Base-by-base conservation (phyloP, 2,329 filamentous ascomycete species). In the Colletotrichum camelliae region DNA sequence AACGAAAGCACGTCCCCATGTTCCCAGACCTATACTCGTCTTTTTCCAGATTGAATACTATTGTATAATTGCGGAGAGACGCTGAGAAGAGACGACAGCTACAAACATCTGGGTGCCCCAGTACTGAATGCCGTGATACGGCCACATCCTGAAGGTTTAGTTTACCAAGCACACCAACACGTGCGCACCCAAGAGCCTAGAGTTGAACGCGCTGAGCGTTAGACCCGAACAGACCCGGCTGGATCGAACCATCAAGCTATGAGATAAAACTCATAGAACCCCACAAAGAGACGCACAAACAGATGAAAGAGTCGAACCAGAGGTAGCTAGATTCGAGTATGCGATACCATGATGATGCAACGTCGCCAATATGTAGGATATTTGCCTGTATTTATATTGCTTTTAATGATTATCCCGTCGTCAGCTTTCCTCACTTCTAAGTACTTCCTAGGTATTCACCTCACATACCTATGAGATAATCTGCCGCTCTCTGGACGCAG, bases 1-100 rank as follows among this genome's bases (percentile, higher is more conserved):
- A 31, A 31, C 29, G 29, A 31, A 31, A 31, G 31, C 9, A 33
- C 2, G 31, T 33, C 31, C 10, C 9, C 31, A 33, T 33, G 2
- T 1, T 33, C 9, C 9, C 31, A 10, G 31, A 1, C 31, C 12
- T 12, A 43, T n/a, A 1, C 18, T 18, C 0, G 8, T n/a, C 0
- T 2, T n/a, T 43, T 7, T 10, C 31, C 16, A 43, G 16, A 8
- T n/a, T 43, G 16, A 16, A 2, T 18, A 33, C 31, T 33, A n/a
- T 5, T 7, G 8, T 3, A 43, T 43, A 8, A n/a, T 10, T n/a
- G 2, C 16, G n/a, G 39, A 1, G 10, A 10, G 2, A 1, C 39
- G 4, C 39, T 16, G 39, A n/a, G 39, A 43, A 9, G 39, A 7
- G 2, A n/a, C 39, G 39, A 10, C 8, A 33, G 31, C 31, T 33